Conservation (phyloP, 495 filamentous ascomycete genomes). For the Aspergillus coremiiformis region DNA sequence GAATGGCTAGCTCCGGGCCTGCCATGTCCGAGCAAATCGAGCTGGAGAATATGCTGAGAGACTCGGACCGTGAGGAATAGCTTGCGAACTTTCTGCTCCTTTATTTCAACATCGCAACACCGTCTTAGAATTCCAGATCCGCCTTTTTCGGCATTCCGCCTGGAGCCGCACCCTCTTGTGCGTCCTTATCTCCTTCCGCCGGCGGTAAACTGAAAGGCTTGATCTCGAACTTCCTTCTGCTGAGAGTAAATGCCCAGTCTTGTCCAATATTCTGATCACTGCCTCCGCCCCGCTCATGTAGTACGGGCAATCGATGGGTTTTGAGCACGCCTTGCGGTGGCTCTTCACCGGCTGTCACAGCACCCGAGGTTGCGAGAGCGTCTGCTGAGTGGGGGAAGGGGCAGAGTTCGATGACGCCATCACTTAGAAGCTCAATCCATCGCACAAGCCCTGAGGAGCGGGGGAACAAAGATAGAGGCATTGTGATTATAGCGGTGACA, state of each 20-base stretch:
- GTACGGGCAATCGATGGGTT: slow-evolving; percentile 72
- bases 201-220: slow-evolving; percentile 87
- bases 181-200: slow-evolving; percentile 69
- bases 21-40: slow-evolving; percentile 59
- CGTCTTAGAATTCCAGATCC: slow-evolving; percentile 63
- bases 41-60: slow-evolving; percentile 51
- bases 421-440: slow-evolving; percentile 80
- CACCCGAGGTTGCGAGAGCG: slow-evolving; percentile 47
- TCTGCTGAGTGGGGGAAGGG: slow-evolving; percentile 68
- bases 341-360: slow-evolving; percentile 53
- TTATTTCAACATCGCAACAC: not conserved
- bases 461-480: slow-evolving; percentile 76
- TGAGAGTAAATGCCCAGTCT: slow-evolving; percentile 84
- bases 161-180: slow-evolving; percentile 47
- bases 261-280: slow-evolving; percentile 62
- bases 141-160: slow-evolving; percentile 51
- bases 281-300: slow-evolving; percentile 81
- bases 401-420: slow-evolving; percentile 82
- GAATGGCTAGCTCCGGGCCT: slow-evolving; percentile 44
- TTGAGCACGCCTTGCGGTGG: slow-evolving; percentile 79
- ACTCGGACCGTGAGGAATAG: slow-evolving; percentile 40
- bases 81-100: not conserved
- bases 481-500: slow-evolving; percentile 66
- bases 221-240: slow-evolving; percentile 74
- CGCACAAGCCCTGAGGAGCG: slow-evolving; percentile 69